Conservation (phyloP, 2,329 filamentous ascomycete genomes). For the Meredithiella fracta region DNA sequence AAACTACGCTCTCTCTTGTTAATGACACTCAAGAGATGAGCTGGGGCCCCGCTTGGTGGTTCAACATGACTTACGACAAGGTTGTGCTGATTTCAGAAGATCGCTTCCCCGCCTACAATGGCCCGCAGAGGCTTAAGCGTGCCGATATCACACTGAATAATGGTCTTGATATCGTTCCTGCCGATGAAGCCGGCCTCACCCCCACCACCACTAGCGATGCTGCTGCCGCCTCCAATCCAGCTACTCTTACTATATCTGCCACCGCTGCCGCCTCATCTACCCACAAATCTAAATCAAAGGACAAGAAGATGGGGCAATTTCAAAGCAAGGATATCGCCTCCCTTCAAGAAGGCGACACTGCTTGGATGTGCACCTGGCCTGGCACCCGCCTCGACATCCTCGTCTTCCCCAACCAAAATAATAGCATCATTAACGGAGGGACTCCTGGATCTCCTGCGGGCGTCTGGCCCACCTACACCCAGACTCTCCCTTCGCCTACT, state of each 20-base stretch:
- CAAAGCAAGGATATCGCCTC: slow-evolving; percentile 23
- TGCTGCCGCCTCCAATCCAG: not conserved
- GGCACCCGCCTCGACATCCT: slow-evolving; percentile 38
- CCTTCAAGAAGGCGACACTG: slow-evolving; percentile 30
- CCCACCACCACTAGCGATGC: not conserved
- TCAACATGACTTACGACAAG: slow-evolving; percentile 37
- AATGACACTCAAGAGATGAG: slow-evolving; percentile 32
- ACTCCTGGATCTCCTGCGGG: not conserved
- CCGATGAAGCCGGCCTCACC: slow-evolving; percentile 13
- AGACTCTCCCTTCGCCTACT: slow-evolving; percentile 12
- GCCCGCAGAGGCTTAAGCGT: slow-evolving; percentile 16
- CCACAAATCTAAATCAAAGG: slow-evolving; percentile 5
- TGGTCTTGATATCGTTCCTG: slow-evolving; percentile 14
- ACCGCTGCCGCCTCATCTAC: slow-evolving; percentile 3
- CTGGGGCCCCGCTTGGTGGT: slow-evolving; percentile 40
- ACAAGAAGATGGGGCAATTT: slow-evolving; percentile 18
- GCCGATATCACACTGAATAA: slow-evolving; percentile 3
- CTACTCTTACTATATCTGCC: slow-evolving; percentile 11
- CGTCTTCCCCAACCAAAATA: slow-evolving; percentile 38
- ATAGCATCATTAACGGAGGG: slow-evolving; percentile 20
- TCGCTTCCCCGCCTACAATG: slow-evolving; percentile 19
- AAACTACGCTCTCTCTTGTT: slow-evolving; percentile 30
- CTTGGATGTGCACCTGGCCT: slow-evolving; percentile 45
- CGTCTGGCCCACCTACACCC: slow-evolving; percentile 10
- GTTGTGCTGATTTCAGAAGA: slow-evolving; percentile 35